Percentiles rank a stretch among this genome's conserved stretches.
Conservation (phyloP, 768 basidiomycete genomes). For the Pluteus cervinus region DNA sequence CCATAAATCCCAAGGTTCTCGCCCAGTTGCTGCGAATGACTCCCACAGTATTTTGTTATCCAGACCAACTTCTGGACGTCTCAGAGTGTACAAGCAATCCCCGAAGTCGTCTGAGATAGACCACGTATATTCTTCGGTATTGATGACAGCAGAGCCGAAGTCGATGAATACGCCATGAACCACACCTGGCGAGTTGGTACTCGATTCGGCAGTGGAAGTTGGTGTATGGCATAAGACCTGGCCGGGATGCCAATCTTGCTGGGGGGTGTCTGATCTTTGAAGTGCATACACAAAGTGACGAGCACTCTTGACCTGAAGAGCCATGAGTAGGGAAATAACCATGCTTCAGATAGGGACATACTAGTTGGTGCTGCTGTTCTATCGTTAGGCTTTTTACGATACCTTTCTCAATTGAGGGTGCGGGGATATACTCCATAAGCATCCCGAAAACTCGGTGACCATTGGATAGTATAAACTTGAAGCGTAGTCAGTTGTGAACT, state of each 20-base stretch:
- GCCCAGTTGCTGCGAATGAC: no score
- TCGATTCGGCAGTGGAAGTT: background rate
- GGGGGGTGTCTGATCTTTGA: constrained; percentile 7
- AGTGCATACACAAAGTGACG: constrained; percentile 8
- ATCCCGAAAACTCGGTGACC: constrained; percentile 10
- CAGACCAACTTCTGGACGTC: constrained; percentile 3
- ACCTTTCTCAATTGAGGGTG: constrained; percentile 4
- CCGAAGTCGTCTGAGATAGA: constrained; percentile 7
- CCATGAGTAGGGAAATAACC: constrained; percentile 1
- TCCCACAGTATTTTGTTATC: constrained; percentile 6
- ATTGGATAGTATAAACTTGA: constrained; percentile 9
- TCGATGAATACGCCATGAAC: constrained; percentile 8
- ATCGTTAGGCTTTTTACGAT: constrained; percentile 1
- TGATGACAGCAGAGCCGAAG: constrained; percentile 5
- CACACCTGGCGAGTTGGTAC: background rate
- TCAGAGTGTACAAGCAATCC: constrained; percentile 1
- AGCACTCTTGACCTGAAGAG: constrained; percentile 8
- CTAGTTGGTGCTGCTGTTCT: constrained; percentile 6
- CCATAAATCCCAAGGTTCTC: no score
- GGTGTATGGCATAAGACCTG: constrained; percentile 8
- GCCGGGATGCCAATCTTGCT: constrained; percentile 10
- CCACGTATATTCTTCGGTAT: constrained; percentile 3
- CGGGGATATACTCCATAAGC: constrained; percentile 8
- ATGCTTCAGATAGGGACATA: constrained; percentile 2
- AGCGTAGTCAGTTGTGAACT: constrained; percentile 1